These are phyloP conservation scores for Bruguiera gymnorhiza DNA, from an alignment of 345 rosid genomes.

Conservation along the genomic window DNA sequence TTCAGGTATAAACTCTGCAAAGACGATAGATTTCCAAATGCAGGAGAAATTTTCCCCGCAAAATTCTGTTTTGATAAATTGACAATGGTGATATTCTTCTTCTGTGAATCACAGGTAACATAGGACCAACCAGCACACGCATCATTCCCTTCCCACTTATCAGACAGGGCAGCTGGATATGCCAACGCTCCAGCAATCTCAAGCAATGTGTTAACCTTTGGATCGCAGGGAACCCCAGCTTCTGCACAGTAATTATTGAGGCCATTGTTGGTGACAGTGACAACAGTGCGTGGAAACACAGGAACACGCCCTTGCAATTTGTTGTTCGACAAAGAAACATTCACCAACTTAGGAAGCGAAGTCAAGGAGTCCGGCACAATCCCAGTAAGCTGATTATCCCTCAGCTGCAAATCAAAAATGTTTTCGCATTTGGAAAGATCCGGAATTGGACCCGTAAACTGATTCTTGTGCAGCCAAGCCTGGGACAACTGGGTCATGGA, in stretches of 20 bases:
- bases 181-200: constrained; percentile 62
- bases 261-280: constrained; percentile 18
- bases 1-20: constrained; percentile 52
- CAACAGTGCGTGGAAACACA: constrained; percentile 25
- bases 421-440: constrained; percentile 50
- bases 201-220: constrained; percentile 59
- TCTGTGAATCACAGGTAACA: constrained; percentile 50
- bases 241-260: constrained; percentile 48
- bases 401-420: constrained; percentile 66
- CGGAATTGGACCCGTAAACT: constrained; percentile 23
- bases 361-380: constrained; percentile 46
- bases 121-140: constrained; percentile 59
- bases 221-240: constrained; percentile 43
- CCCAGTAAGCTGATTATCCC: constrained; percentile 80
- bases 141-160: constrained; percentile 67
- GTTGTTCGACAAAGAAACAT: constrained; percentile 61
- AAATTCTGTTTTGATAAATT: constrained; percentile 52
- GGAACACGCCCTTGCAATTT: constrained; percentile 80
- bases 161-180: constrained; percentile 55
- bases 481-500: constrained; percentile 53
- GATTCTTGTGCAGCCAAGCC: constrained; percentile 81
- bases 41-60: constrained; percentile 61
- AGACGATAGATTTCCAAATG: constrained; percentile 50
- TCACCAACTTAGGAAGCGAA: constrained; percentile 39
- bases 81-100: constrained; percentile 36